These are phyloP conservation scores for Citropsis articulata DNA, from an alignment of 345 rosid genomes.

Conservation along the genomic window DNA sequence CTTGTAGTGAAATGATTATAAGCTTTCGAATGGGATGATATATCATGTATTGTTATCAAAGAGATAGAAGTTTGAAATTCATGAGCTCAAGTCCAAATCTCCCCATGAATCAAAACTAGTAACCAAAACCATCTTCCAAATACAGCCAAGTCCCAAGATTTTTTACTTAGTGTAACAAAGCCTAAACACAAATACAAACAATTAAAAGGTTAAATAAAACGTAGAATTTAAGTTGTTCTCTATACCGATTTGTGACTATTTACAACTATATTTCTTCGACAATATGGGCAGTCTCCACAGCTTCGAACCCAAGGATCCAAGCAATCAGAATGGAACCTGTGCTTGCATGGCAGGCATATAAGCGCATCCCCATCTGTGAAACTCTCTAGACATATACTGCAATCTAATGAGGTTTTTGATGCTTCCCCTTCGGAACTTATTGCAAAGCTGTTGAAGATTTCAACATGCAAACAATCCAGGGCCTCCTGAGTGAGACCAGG, in stretches of 20 bases:
- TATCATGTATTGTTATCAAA: too few relatives aligned
- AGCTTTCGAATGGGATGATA: not conserved
- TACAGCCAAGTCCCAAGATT: not conserved
- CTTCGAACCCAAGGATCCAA: constrained; percentile 83
- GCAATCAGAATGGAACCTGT: constrained; percentile 72
- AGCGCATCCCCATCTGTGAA: constrained; percentile 61
- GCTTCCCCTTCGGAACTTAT: constrained; percentile 20
- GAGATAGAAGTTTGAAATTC: not conserved
- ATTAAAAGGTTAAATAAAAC: not conserved
- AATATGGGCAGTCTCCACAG: constrained; percentile 95
- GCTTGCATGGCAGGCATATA: constrained; percentile 56
- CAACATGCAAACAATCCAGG: constrained; percentile 44
- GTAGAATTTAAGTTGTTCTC: constrained; percentile 1
- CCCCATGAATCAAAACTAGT: not conserved
- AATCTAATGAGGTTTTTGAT: constrained; percentile 40
- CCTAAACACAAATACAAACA: not conserved
- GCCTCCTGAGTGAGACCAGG: constrained; percentile 67
- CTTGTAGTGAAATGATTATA: too few relatives aligned
- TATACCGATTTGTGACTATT: not conserved
- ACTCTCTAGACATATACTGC: constrained; percentile 87
- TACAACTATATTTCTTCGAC: constrained; percentile 55
- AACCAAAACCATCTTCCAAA: not conserved
- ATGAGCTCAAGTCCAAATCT: not conserved
- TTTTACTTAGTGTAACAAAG: not conserved
- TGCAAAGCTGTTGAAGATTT: constrained; percentile 38